phyloP scores from a whole-genome alignment of 805 yeast genomes.

The Kodamaea kaohsiungensis region DNA sequence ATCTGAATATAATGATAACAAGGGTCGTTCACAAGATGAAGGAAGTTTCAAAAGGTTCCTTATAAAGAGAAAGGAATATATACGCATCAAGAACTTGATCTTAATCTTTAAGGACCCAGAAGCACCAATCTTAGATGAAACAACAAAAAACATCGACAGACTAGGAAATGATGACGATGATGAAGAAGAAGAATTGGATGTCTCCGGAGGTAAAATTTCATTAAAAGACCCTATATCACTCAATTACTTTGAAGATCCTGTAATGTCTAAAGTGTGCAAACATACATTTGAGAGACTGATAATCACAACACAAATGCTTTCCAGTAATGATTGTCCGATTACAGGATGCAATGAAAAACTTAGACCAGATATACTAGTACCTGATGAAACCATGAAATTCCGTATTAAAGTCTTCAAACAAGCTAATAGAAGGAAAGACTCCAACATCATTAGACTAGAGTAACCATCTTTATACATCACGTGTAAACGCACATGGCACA shows the following conservation, averaged over 20 bases:
- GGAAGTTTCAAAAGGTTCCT: slow-evolving; percentile 13
- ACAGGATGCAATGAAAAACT: slow-evolving; percentile 52
- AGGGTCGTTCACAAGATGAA: slow-evolving; percentile 18
- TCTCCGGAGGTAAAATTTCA: slow-evolving; percentile 72
- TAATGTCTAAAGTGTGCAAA: slow-evolving; percentile 53
- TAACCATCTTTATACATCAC: not conserved
- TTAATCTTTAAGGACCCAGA: slow-evolving; percentile 60
- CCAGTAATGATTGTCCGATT: slow-evolving; percentile 52
- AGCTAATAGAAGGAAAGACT: slow-evolving; percentile 11
- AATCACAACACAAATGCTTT: slow-evolving; percentile 33
- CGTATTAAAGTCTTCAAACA: slow-evolving; percentile 46
- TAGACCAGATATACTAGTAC: slow-evolving; percentile 33
- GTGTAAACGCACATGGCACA: no score
- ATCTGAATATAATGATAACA: slow-evolving; percentile 9
- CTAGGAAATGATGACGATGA: slow-evolving; percentile 14
- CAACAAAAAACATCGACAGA: slow-evolving; percentile 30
- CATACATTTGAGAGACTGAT: slow-evolving; percentile 62
- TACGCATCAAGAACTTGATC: slow-evolving; percentile 39
- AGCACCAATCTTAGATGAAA: slow-evolving; percentile 51
- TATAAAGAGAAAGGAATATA: slow-evolving; percentile 17
- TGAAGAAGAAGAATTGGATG: slow-evolving; percentile 61
- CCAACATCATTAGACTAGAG: slow-evolving; percentile 10
- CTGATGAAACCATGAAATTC: slow-evolving; percentile 56
- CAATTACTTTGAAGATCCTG: slow-evolving; percentile 52
- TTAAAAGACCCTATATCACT: slow-evolving; percentile 68